Base-by-base conservation (phyloP, 2,329 filamentous ascomycete genomes). In the Lasiodiplodia theobromae region DNA sequence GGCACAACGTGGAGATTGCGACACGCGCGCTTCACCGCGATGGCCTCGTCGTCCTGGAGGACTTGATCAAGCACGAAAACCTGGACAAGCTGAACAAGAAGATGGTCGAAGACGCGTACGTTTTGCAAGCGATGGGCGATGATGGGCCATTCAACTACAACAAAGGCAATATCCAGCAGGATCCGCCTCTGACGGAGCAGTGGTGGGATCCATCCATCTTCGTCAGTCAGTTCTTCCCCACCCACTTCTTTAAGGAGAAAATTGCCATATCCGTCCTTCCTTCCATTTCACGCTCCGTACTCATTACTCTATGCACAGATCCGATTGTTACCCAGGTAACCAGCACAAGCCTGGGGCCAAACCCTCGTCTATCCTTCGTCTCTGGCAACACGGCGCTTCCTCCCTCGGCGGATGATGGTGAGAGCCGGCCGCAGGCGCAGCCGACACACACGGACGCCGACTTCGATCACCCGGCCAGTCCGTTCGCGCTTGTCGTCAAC, bases 81-180 rank as follows among this genome's bases (percentile, higher is more conserved):
- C 76, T 90, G 3, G 86, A 90, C 71, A 72, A 73, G 7, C 77
- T 91, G 47, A 90, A 90, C 72, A 70, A 72, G 56, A 86, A 85
- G 71, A 91, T 91, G 88, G 81, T 87, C 1, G 44, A 85, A 56
- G 88, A 91, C 74, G 87, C 88, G 1, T 80, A 80, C 2, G 73
- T 76, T 3, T 79, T 90, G 2, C 85, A 86, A 68, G 79, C 78
- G 0, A 78, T 81, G 38, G 86, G 86, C 2, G 82, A 88, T 23
- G 81, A 86, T 18, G 83, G 84, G 0, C 86, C 86, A 0, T 90
- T 85, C 79, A 90, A 90, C 71, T 89, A 89, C 73, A 89, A 89
- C 72, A 83, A 83, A 58, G 86, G 86, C 1, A 90, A 89, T 70
- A 79, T 89, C 40, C 87, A 90, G 70, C 88, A 90, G 73, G 87